These are phyloP conservation scores for Hypomyces perniciosus DNA, from an alignment of 2,329 filamentous ascomycete genomes.

Conservation along the genomic window DNA sequence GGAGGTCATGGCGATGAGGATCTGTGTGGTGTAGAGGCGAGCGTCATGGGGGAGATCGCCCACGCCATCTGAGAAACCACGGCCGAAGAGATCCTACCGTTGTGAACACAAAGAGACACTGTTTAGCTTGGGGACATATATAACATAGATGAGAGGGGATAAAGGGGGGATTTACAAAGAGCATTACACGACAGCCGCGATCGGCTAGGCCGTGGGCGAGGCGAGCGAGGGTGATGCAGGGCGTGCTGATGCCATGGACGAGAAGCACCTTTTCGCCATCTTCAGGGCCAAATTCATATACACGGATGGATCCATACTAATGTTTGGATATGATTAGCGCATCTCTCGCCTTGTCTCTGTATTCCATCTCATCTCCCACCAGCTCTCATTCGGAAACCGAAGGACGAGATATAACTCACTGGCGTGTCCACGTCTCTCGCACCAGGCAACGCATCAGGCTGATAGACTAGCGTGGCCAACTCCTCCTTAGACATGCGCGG, in stretches of 20 bases:
- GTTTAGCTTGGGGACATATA: no score
- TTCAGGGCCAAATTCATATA: conserved; percentile 77
- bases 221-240: conserved; percentile 64
- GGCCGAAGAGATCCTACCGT: conserved; percentile 58
- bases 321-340: background rate
- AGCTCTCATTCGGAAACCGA: background rate
- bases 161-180: conserved; percentile 50
- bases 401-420: conserved; percentile 29
- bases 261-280: conserved; percentile 68
- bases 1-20: conserved; percentile 63
- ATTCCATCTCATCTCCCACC: background rate
- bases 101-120: conserved; percentile 2
- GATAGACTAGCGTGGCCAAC: conserved; percentile 46
- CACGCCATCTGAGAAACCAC: conserved; percentile 61
- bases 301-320: conserved; percentile 65
- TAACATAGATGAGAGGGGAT: conserved; percentile 5
- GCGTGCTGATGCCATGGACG: conserved; percentile 79
- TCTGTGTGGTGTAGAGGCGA: conserved; percentile 67
- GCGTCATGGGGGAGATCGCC: conserved; percentile 64
- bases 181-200: conserved; percentile 70
- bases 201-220: conserved; percentile 62
- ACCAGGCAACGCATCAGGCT: conserved; percentile 63
- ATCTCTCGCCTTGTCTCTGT: background rate
- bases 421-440: conserved; percentile 67
- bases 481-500: conserved; percentile 31